Conservation (phyloP, 75 land plant species). For the Pinus albicaulis region DNA sequence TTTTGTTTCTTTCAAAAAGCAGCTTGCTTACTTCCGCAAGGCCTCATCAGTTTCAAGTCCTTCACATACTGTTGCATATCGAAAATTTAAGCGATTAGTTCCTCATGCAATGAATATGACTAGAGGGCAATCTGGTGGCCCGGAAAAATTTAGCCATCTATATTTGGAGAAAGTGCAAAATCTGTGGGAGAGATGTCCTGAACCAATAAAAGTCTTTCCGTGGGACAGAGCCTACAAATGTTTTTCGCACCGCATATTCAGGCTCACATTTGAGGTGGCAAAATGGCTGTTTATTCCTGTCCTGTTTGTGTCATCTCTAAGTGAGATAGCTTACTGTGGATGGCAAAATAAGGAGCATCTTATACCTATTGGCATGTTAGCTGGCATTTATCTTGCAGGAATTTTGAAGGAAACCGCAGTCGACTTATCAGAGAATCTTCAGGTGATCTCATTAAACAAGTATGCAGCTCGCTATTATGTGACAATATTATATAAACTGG, state of each 20-base stretch:
- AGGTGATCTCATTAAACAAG: slow-evolving; percentile 26
- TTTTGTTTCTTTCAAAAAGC: background rate
- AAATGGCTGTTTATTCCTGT: slow-evolving; percentile 72
- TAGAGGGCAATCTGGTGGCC: slow-evolving; percentile 35
- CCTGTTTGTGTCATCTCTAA: slow-evolving; percentile 54
- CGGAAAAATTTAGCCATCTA: slow-evolving; percentile 7
- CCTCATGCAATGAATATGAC: slow-evolving; percentile 14
- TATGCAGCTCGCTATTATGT: background rate
- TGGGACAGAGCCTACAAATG: slow-evolving; percentile 42
- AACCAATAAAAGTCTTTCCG: slow-evolving; percentile 64
- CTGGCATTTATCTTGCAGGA: slow-evolving; percentile 58
- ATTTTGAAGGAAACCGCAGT: slow-evolving; percentile 45
- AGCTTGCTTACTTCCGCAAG: background rate
- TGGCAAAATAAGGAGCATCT: slow-evolving; percentile 49
- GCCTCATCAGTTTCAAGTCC: background rate
- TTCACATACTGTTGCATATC: background rate
- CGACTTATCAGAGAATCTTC: slow-evolving; percentile 35
- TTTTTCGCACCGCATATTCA: slow-evolving; percentile 40
- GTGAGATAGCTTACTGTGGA: slow-evolving; percentile 82
- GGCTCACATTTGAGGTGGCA: slow-evolving; percentile 35
- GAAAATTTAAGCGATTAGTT: background rate
- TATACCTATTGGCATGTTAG: slow-evolving; percentile 51
- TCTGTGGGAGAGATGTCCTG: slow-evolving; percentile 34
- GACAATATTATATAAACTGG: background rate
- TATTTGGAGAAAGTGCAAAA: slow-evolving; percentile 16